Evolutionary conservation across 176 grass and related monocot species (phyloP).

Genomic region (Dendrocalamus sinicus): DNA sequence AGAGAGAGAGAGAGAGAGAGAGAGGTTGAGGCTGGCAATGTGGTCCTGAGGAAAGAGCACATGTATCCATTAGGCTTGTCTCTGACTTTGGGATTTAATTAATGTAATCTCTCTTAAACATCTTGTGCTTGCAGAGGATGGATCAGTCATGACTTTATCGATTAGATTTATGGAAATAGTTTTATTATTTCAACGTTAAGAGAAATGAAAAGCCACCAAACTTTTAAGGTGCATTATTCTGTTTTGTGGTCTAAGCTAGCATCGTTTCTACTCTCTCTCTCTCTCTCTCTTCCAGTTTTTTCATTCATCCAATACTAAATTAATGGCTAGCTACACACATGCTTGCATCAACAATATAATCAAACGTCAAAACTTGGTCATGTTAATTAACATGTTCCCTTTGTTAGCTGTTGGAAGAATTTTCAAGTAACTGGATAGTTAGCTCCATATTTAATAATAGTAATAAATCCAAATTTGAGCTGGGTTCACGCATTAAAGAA

Average conservation of each 20-base stretch:
- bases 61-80: slow-evolving; percentile 25
- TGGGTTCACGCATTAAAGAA: not conserved
- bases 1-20: not conserved
- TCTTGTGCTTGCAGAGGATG: not conserved
- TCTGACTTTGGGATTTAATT: slow-evolving; percentile 40
- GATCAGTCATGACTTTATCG: not conserved
- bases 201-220: not conserved
- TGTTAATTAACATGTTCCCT: slow-evolving; percentile 18
- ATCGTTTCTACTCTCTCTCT: not conserved
- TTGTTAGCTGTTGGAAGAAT: not conserved
- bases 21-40: not conserved
- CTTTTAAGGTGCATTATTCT: not conserved
- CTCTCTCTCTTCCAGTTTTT: not conserved
- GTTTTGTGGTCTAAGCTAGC: not conserved
- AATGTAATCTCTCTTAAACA: not conserved
- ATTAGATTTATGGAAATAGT: not conserved
- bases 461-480: not conserved
- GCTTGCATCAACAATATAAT: slow-evolving; percentile 3
- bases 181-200: not conserved
- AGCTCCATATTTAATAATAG: not conserved
- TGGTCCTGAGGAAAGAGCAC: slow-evolving; percentile 27
- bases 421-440: not conserved
- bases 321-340: not conserved
- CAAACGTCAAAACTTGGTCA: slow-evolving; percentile 6
- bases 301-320: not conserved